These are phyloP conservation scores for Geotrichum carabidarum DNA, from an alignment of 1,139 yeast species.

Conservation along the genomic window DNA sequence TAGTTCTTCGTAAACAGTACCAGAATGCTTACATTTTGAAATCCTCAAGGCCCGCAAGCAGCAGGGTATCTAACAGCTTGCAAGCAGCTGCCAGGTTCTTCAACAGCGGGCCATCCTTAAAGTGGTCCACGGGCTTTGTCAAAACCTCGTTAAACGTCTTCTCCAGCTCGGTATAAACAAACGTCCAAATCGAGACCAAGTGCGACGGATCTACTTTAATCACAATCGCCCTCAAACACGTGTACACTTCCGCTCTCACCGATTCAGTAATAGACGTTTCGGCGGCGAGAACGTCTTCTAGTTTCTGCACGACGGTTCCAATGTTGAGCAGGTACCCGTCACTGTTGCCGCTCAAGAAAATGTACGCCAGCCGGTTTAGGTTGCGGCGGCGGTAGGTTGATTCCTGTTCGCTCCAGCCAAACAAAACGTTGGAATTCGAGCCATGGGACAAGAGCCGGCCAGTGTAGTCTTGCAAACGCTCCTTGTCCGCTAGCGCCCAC, in stretches of 20 bases:
- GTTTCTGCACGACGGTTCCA: constrained; percentile 48
- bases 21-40: constrained; percentile 49
- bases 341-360: constrained; percentile 55
- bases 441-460: constrained; percentile 47
- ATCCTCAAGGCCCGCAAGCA: constrained; percentile 67
- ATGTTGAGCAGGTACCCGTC: constrained; percentile 51
- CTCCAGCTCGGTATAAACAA: constrained; percentile 57
- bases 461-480: constrained; percentile 53
- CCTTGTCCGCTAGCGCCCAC: constrained; percentile 60
- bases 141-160: constrained; percentile 46
- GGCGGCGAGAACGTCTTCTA: constrained; percentile 36
- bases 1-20: not conserved
- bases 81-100: constrained; percentile 47
- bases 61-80: constrained; percentile 69
- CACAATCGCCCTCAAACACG: constrained; percentile 58
- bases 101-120: constrained; percentile 22
- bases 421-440: constrained; percentile 50
- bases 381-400: constrained; percentile 47
- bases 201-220: constrained; percentile 60
- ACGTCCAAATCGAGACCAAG: constrained; percentile 65
- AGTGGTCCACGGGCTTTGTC: constrained; percentile 18
- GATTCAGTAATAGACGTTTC: constrained; percentile 28
- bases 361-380: constrained; percentile 55
- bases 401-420: constrained; percentile 77
- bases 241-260: constrained; percentile 47